Base-by-base conservation (phyloP, 345 rosid species). In the Gossypioides kirkii region DNA sequence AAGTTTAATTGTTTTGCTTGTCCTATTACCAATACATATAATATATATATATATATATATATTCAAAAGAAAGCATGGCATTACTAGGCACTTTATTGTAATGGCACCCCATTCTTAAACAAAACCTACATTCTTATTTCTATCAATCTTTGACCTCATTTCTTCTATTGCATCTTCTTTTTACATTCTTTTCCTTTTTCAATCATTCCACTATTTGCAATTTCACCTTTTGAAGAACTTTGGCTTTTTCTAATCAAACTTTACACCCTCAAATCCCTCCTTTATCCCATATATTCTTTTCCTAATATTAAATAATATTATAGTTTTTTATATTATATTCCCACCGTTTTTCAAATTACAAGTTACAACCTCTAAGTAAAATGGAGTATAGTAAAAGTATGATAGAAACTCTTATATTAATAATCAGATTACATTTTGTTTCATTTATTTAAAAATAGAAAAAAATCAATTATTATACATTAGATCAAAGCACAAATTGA, bases 121-220 rank as follows among this genome's bases (percentile, higher is more conserved):
- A 52, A 52, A 16, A 52, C 17, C 20, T 16, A 52, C 55, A 0
- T 3, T 16, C 11, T 42, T 65, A 6, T 20, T 65, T 65, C 12
- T 14, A 45, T 43, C 36, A 13, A 43, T 43, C 7, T 65, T 65
- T 45, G 70, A 65, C 36, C 2, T 9, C 17, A 64, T 64, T 62
- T 36, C 9, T 62, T 38, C 9, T 10, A 56, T 22, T 3, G 47
- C 7, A 62, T 32, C 36, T 38, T 38, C 25, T 8, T 38, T 17
- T 22, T 14, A 25, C 72, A 68, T 46, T 14, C 8, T 1, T 69
- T 69, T 28, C 32, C 23, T n/a, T 53, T 53, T 22, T 69, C 61
- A 28, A 52, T 32, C 47, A 69, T 46, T 68, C 71, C 59, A 68
- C 56, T 4, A 68, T 49, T 38, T 42, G 25, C 45, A 50, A 68